Conservation (phyloP, 176 grass and related monocot species). For the Elaeis guineensis region DNA sequence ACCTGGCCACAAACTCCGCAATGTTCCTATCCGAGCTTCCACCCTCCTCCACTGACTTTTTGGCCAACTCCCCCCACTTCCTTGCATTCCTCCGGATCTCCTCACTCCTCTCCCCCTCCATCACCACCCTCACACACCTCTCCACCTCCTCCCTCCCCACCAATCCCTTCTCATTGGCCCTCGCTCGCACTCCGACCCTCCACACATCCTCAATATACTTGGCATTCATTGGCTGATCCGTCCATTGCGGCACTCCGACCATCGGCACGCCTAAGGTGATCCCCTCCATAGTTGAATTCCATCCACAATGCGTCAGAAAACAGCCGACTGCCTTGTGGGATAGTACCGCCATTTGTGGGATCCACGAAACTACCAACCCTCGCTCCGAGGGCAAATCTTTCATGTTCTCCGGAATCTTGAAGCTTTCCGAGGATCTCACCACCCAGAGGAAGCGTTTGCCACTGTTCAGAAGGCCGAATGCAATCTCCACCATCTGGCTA, state of each 20-base stretch:
- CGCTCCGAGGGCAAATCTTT: not conserved
- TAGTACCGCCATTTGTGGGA: conserved; percentile 69
- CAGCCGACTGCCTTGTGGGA: conserved; percentile 42
- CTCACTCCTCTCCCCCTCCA: conserved; percentile 29
- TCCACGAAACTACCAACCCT: conserved; percentile 46
- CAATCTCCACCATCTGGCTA: conserved; percentile 37
- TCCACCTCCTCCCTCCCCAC: too few species aligned
- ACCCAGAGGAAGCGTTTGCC: conserved; percentile 15
- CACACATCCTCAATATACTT: conserved; percentile 69
- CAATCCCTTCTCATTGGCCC: not conserved
- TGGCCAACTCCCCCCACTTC: conserved; percentile 30
- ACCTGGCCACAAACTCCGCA: conserved; percentile 27
- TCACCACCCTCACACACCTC: conserved; percentile 4
- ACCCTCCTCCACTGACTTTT: conserved; percentile 21
- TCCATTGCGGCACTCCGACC: conserved; percentile 52
- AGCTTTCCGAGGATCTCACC: conserved; percentile 24
- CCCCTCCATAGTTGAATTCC: conserved; percentile 23
- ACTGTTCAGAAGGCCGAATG: conserved; percentile 35
- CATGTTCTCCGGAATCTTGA: conserved; percentile 33
- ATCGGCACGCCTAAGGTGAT: conserved; percentile 20
- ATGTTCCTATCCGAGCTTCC: conserved; percentile 46
- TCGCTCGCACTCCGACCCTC: conserved; percentile 40
- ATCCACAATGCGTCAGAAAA: too few species aligned
- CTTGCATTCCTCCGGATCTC: not conserved
- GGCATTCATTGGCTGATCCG: conserved; percentile 79